Evolutionary conservation across 441 rosid species (phyloP).

Genomic region (Populus hybrid): DNA sequence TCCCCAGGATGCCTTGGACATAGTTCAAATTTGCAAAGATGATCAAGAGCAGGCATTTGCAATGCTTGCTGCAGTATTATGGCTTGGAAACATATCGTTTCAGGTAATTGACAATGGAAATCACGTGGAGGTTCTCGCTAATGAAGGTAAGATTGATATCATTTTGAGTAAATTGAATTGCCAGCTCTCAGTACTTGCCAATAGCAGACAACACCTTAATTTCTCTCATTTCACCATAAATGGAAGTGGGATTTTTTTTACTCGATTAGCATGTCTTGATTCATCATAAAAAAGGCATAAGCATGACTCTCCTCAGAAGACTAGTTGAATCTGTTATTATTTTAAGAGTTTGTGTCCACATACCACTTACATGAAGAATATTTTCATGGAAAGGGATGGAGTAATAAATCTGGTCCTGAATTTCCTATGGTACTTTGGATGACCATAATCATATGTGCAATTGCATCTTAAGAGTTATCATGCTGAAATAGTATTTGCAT

Average conservation of each 20-base stretch:
- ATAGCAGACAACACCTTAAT: neutral
- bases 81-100: constrained; percentile 89
- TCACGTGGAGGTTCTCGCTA: constrained; percentile 74
- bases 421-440: neutral
- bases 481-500: neutral
- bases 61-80: constrained; percentile 77
- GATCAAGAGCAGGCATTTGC: constrained; percentile 76
- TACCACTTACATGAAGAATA: neutral
- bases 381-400: neutral
- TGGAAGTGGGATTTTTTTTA: neutral
- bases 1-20: constrained; percentile 75
- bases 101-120: constrained; percentile 67
- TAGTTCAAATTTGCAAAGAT: constrained; percentile 59
- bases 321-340: neutral
- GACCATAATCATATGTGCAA: neutral
- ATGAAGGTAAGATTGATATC: constrained; percentile 56
- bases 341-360: neutral
- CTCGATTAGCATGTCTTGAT: neutral
- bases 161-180: neutral
- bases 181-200: neutral
- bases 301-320: neutral
- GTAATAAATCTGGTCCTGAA: neutral
- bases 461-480: neutral
- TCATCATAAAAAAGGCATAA: neutral
- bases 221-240: neutral